Base-by-base conservation (phyloP, 441 rosid genomes). In the Erysimum pusillum region DNA sequence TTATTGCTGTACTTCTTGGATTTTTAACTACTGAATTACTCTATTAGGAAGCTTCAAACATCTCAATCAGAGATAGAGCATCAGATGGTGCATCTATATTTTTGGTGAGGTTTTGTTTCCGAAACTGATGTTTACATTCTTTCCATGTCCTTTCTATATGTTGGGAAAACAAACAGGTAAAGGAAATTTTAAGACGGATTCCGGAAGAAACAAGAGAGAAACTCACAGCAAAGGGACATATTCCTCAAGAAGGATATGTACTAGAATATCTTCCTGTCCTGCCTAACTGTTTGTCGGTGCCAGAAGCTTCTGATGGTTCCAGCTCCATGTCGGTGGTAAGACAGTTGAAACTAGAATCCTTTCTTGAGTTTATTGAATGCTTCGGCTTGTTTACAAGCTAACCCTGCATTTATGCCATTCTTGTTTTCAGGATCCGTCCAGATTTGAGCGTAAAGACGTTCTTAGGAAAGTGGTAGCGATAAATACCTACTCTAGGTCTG, bases 311-410 rank as follows among this genome's bases (percentile, higher is more conserved):
- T 10, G 98, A 96, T 81, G 98, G 97, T 70, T 80, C 71, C 57
- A 96, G 81, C 52, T 73, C 90, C 75, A 92, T 96, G 96, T 90
- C 99, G n/a, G 86, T 91, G 78, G 99, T 94, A 86, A 86, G 98
- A 42, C 22, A 73, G 32, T 80, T 18, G 71, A 73, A 67, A 61
- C 71, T 38, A 39, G 38, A 70, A 46, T 25, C n/a, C 14, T 48
- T 7, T 62, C 22, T 38, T 48, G 45, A 48, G 52, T 69, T 56
- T 42, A 32, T 39, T 64, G 34, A 69, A 63, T 63, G 45, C 46
- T 57, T 75, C 42, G 62, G 63, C 53, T 72, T 58, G 36, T 49
- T 25, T 25, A 25, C 28, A 25, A 54, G 53, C 60, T 25, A 25
- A 25, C 58, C 73, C 32, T 54, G 66, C 48, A 69, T 74, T 36